These are phyloP conservation scores for Venturia asperata DNA, from an alignment of 2,329 filamentous ascomycete genomes.

Conservation along the genomic window DNA sequence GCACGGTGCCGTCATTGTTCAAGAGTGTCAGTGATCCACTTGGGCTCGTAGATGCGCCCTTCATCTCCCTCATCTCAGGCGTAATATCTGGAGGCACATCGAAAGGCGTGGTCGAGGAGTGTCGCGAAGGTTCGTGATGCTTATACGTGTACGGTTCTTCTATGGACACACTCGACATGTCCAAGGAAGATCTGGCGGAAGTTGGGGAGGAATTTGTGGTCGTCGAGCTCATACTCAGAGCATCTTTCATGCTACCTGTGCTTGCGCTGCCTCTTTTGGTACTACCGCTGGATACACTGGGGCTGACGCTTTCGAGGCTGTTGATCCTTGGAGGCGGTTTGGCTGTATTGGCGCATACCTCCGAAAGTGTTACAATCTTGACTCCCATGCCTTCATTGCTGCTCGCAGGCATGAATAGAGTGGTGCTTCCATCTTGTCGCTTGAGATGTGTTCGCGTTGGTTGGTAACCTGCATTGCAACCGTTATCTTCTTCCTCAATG, in stretches of 20 bases:
- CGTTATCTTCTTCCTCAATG: conserved; percentile 47
- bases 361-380: conserved; percentile 55
- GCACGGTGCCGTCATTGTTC: conserved; percentile 49
- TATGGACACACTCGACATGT: background rate
- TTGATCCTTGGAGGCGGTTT: conserved; percentile 25
- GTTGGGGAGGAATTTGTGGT: conserved; percentile 1
- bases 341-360: conserved; percentile 22
- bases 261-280: conserved; percentile 20
- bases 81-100: conserved; percentile 17
- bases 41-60: conserved; percentile 38
- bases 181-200: conserved; percentile 13
- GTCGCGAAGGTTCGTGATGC: background rate
- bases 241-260: conserved; percentile 7
- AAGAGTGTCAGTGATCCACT: conserved; percentile 54
- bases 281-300: conserved; percentile 29
- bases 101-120: conserved; percentile 13
- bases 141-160: conserved; percentile 6
- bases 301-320: conserved; percentile 25
- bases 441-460: conserved; percentile 55
- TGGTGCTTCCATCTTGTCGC: conserved; percentile 54
- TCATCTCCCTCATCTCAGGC: conserved; percentile 16
- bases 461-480: conserved; percentile 54
- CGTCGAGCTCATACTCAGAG: background rate
- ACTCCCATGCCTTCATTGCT: conserved; percentile 54
- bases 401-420: conserved; percentile 61